Conservation (phyloP, 1,284 basidiomycete species). For the Pseudozyma sp. region DNA sequence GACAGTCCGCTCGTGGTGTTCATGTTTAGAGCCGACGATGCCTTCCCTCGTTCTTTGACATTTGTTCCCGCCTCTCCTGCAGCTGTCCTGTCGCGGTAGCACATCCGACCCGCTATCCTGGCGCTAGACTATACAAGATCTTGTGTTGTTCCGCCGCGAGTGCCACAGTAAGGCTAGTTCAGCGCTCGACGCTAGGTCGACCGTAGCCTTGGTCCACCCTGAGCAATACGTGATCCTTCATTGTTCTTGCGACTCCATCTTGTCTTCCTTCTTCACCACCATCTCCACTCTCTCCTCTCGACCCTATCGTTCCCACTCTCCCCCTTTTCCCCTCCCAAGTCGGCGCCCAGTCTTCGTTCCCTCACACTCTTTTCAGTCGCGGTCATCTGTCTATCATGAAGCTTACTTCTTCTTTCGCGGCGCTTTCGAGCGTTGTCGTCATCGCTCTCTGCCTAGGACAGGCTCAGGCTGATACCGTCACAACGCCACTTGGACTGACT, state of each 20-base stretch:
- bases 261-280: constrained; percentile 12
- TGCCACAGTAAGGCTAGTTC: not conserved
- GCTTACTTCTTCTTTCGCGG: constrained; percentile 36
- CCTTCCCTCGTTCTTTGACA: not conserved
- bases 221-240: not conserved
- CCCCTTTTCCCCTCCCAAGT: constrained; percentile 1
- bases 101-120: too few relatives aligned
- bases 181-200: not conserved
- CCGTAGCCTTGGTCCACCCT: not conserved
- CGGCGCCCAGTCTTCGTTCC: not conserved
- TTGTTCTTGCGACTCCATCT: not conserved
- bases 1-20: not conserved
- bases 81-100: too few relatives aligned
- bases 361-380: constrained; percentile 34
- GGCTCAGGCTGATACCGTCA: constrained; percentile 41
- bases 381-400: constrained; percentile 23
- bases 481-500: constrained; percentile 33
- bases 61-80: not conserved
- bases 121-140: too few relatives aligned
- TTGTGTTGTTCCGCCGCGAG: too few relatives aligned
- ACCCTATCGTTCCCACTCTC: not conserved
- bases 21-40: not conserved
- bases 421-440: constrained; percentile 34
- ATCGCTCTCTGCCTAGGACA: constrained; percentile 38
- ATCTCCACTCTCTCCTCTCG: constrained; percentile 7